These are phyloP conservation scores for Epichloe hybrida DNA, from an alignment of 2,329 filamentous ascomycete genomes.

Conservation along the genomic window DNA sequence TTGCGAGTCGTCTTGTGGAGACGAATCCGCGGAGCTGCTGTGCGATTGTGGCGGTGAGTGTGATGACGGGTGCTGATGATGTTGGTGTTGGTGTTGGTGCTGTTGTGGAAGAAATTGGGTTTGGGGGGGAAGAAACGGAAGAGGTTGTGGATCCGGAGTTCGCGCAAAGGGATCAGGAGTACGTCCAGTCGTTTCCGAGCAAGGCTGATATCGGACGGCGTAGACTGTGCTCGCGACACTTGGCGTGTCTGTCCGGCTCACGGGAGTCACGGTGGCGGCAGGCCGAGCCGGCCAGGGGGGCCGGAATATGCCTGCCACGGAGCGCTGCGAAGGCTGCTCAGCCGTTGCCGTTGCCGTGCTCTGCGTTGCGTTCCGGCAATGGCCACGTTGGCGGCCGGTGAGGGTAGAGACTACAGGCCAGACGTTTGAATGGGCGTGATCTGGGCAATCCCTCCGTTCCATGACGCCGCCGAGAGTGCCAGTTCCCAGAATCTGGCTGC, in stretches of 20 bases:
- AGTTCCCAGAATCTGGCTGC: constrained; percentile 3
- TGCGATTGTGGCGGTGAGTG: neutral
- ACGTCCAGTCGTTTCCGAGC: constrained; percentile 36
- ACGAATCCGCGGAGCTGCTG: constrained; percentile 15
- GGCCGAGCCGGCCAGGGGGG: constrained; percentile 47
- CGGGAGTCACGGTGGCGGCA: constrained; percentile 38
- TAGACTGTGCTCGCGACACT: constrained; percentile 53
- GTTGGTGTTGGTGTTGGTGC: neutral
- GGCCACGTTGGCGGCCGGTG: constrained; percentile 14
- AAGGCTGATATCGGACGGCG: constrained; percentile 45
- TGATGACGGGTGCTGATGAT: neutral
- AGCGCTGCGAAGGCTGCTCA: constrained; percentile 15
- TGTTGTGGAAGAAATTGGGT: neutral
- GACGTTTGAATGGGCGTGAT: constrained; percentile 8
- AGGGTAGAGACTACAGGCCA: constrained; percentile 17
- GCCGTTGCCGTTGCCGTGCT: constrained; percentile 6
- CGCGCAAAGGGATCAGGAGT: constrained; percentile 28
- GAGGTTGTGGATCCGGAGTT: constrained; percentile 24
- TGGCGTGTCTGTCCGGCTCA: constrained; percentile 48
- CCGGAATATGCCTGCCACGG: constrained; percentile 26
- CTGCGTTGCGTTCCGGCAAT: constrained; percentile 7
- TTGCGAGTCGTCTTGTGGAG: constrained; percentile 22
- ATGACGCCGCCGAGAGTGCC: constrained; percentile 2
- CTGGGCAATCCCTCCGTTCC: neutral
- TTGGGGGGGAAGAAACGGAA: constrained; percentile 4